Evolutionary conservation across 2,329 filamentous ascomycete species (phyloP), one percentile per base, ranked within the genome.

Genomic region (Fusarium mexicanum): DNA sequence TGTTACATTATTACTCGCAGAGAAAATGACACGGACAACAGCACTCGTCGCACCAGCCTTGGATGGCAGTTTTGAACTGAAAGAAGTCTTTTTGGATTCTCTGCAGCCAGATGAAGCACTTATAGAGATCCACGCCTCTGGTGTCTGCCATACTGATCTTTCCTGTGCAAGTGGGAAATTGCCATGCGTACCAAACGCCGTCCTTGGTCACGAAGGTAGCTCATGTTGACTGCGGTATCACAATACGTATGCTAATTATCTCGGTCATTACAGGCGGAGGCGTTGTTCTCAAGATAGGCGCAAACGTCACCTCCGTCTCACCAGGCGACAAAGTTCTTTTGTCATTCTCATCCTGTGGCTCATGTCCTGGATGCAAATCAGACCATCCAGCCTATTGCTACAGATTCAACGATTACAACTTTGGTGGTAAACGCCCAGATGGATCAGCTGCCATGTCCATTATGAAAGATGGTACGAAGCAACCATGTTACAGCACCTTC

Each of bases 101-200:
- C 22, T 69, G 4, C 67, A 53, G 2, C 59, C 65, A 1, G 64
- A 74, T 16, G 71, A 74, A 31, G 72, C 61, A 1, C 50, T 74
- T 5, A 31, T 74, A 7, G 58, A 74, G 24, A 65, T 74, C 0
- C 61, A 69, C 31, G 72, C 71, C 1, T 54, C 55, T 1, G 71
- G 72, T 2, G 38, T 74, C 10, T 74, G 72, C 16, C 71, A 74
- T 29, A 74, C 71, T 7, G 72, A 74, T 6, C 24, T 72, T 83
- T 83, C 80, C 90, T 93, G 79, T 92, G 61, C 61, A 22, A 64
- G 37, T 8, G 72, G 71, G 2, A 74, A 63, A 24, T 20, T 74
- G 2, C 61, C 64, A 4, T 62, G 61, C 22, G 41, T 24, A 2
- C 48, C 50, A 0, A 62, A 62, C 10, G 64, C 61, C 0, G 68